phyloP scores from a whole-genome alignment of 345 rosid species.

The Noccaea bulbosa region DNA sequence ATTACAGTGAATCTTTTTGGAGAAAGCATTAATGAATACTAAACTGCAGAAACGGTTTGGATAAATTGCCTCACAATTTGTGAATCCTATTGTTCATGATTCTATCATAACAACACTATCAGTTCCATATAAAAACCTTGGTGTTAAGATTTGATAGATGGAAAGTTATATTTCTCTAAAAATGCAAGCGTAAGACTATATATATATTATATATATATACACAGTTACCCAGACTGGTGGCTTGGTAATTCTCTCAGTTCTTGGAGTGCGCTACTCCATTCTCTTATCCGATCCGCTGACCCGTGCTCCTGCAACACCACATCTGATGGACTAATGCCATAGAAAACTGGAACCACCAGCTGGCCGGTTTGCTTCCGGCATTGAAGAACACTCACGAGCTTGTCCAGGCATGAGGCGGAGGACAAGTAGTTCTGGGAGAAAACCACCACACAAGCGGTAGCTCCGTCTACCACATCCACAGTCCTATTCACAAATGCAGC shows the following conservation, averaged over 20 bases:
- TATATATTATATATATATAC: neutral
- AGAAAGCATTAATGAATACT: neutral
- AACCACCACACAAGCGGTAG: slow-evolving; percentile 11
- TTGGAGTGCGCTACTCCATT: slow-evolving; percentile 6
- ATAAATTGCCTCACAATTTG: neutral
- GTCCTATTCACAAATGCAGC: neutral
- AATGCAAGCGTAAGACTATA: neutral
- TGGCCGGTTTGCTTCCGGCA: neutral
- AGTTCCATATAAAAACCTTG: neutral
- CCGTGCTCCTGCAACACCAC: neutral
- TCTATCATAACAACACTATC: neutral
- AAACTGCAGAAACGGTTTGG: neutral
- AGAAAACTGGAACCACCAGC: slow-evolving; percentile 37
- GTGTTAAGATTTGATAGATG: neutral
- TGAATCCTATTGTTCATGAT: neutral
- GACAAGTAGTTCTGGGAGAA: neutral
- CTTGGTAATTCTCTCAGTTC: slow-evolving; percentile 9
- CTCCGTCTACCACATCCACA: neutral
- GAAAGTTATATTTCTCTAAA: neutral
- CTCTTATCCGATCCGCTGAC: slow-evolving; percentile 1
- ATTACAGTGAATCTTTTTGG: neutral
- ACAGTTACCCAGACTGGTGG: slow-evolving; percentile 3
- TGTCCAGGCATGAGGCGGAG: slow-evolving; percentile 10
- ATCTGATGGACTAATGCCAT: slow-evolving; percentile 18
- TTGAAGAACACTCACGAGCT: neutral